These are phyloP conservation scores for Xylaria sp. DNA, from an alignment of 2,329 filamentous ascomycete genomes.

Conservation along the genomic window DNA sequence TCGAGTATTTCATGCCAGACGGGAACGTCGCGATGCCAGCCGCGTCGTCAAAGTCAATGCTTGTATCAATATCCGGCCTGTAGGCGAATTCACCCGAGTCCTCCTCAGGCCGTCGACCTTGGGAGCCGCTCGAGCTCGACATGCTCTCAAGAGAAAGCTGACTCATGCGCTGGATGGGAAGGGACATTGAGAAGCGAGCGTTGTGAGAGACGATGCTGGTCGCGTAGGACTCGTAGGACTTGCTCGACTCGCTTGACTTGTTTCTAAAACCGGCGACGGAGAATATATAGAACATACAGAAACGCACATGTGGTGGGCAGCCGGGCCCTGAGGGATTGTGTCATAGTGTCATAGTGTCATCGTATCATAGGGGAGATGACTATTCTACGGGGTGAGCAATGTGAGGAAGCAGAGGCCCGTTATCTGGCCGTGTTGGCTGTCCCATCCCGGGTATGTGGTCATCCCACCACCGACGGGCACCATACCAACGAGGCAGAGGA, in stretches of 20 bases:
- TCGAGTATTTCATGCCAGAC: slow-evolving; percentile 51
- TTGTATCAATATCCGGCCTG: slow-evolving; percentile 45
- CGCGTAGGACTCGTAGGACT: slow-evolving; percentile 8
- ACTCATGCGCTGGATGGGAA: slow-evolving; percentile 51
- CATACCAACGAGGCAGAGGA: slow-evolving; percentile 34
- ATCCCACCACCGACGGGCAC: slow-evolving; percentile 23
- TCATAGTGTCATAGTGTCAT: background rate
- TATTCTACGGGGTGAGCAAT: slow-evolving; percentile 13
- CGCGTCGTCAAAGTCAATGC: slow-evolving; percentile 52
- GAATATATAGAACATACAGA: slow-evolving; percentile 43
- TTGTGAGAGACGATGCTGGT: slow-evolving; percentile 38
- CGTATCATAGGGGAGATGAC: slow-evolving; percentile 9
- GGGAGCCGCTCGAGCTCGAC: slow-evolving; percentile 51
- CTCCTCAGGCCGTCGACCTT: slow-evolving; percentile 46
- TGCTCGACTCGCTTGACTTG: background rate
- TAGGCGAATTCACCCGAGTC: slow-evolving; percentile 37
- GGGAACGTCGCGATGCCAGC: slow-evolving; percentile 51
- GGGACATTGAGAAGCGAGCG: slow-evolving; percentile 50
- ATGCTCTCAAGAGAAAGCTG: slow-evolving; percentile 57
- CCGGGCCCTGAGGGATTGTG: slow-evolving; percentile 15
- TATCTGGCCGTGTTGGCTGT: slow-evolving; percentile 44
- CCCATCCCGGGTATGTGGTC: slow-evolving; percentile 27
- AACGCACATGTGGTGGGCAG: slow-evolving; percentile 32
- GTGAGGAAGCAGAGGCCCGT: slow-evolving; percentile 41
- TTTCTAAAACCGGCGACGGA: slow-evolving; percentile 33